phyloP scores from a whole-genome alignment of 2,329 filamentous ascomycete species.

The Daldinia eschscholtzii region DNA sequence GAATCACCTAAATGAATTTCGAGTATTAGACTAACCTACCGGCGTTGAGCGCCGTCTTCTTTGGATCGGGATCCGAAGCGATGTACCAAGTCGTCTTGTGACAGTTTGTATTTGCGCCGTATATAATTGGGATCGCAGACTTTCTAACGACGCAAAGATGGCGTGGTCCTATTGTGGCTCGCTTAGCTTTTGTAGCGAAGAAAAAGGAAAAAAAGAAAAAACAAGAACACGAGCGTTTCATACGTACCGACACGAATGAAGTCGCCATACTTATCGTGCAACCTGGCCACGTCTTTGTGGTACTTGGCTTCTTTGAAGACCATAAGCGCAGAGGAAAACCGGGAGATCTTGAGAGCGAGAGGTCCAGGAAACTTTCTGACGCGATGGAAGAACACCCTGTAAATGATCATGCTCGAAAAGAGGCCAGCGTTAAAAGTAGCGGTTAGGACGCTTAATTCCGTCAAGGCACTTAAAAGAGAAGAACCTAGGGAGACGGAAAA shows the following conservation, averaged over 20 bases:
- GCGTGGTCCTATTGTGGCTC: slow-evolving; percentile 45
- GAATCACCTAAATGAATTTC: no score
- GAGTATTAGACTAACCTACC: no score
- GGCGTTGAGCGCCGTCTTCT: slow-evolving; percentile 55
- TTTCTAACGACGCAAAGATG: slow-evolving; percentile 51
- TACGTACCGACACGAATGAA: slow-evolving; percentile 46
- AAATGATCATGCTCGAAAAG: slow-evolving; percentile 53
- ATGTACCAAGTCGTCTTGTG: slow-evolving; percentile 59
- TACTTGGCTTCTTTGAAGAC: slow-evolving; percentile 67
- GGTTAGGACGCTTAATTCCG: slow-evolving; percentile 10
- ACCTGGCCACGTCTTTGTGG: slow-evolving; percentile 60
- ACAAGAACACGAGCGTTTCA: slow-evolving; percentile 4
- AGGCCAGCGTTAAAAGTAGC: slow-evolving; percentile 33
- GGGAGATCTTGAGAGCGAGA: slow-evolving; percentile 55
- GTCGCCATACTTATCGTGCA: slow-evolving; percentile 67
- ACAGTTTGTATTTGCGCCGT: slow-evolving; percentile 55
- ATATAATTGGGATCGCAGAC: slow-evolving; percentile 50
- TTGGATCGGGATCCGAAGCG: slow-evolving; percentile 36
- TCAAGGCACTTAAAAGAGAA: slow-evolving; percentile 1
- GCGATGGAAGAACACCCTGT: slow-evolving; percentile 57
- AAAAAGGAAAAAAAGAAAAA: no score
- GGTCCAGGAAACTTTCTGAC: slow-evolving; percentile 59
- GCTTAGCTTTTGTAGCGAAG: background rate
- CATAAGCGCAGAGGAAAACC: slow-evolving; percentile 61
- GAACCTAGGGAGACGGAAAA: slow-evolving; percentile 11